Evolutionary conservation across 495 filamentous ascomycete genomes (phyloP).

Genomic region (Xylaria longipes): DNA sequence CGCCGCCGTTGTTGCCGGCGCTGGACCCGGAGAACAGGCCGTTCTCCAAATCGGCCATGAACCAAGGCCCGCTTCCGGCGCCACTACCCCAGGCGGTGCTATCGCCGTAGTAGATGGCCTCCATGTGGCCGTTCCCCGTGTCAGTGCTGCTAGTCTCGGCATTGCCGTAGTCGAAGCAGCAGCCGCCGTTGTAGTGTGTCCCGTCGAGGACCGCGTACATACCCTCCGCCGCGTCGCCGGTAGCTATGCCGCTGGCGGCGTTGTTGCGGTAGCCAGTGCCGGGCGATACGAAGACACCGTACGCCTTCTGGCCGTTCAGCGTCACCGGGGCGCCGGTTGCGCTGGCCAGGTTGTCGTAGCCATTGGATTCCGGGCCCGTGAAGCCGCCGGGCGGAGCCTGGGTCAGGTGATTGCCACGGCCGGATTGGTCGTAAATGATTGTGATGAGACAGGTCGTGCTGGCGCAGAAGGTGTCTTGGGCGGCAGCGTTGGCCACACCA

Average conservation of each 20-base stretch:
- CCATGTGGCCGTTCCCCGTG: constrained; percentile 66
- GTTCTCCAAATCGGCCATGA: constrained; percentile 69
- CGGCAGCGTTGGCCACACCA: constrained; percentile 58
- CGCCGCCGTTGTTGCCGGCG: constrained; percentile 46
- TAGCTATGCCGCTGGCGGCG: constrained; percentile 54
- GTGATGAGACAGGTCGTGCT: constrained; percentile 64
- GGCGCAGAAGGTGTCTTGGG: constrained; percentile 64
- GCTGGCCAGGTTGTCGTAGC: constrained; percentile 61
- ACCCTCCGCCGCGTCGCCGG: constrained; percentile 59
- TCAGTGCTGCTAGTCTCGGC: constrained; percentile 61
- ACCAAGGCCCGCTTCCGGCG: constrained; percentile 61
- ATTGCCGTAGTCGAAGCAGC: constrained; percentile 70
- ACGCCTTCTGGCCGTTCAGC: constrained; percentile 63
- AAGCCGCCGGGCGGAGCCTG: constrained; percentile 61
- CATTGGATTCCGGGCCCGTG: constrained; percentile 57
- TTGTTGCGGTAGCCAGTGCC: constrained; percentile 64
- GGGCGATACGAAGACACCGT: constrained; percentile 64
- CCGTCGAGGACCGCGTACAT: constrained; percentile 67
- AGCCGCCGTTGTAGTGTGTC: constrained; percentile 62
- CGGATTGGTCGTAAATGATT: constrained; percentile 67
- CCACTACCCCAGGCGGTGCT: constrained; percentile 58
- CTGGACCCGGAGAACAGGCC: constrained; percentile 60
- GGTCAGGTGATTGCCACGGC: constrained; percentile 62
- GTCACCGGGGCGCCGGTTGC: constrained; percentile 64
- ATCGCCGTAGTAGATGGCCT: constrained; percentile 65